Evolutionary conservation across 2,329 filamentous ascomycete genomes (phyloP), one percentile per base, ranked within the genome.

Genomic region (Oidium heveae): DNA sequence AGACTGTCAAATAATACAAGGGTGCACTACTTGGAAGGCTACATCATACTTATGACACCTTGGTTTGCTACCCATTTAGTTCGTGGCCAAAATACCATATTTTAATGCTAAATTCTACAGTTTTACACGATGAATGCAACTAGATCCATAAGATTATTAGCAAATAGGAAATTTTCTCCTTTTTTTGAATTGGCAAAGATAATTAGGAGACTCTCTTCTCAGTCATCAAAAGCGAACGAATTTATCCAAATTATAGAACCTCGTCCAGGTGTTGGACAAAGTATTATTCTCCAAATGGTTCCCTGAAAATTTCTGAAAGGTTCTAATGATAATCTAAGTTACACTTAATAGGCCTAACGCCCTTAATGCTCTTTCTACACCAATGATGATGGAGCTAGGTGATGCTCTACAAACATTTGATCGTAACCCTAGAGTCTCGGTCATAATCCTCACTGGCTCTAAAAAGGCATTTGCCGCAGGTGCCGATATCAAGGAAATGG

Each of bases 401-500:
- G 70, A 80, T 60, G 85, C 85, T 36, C 76, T 94, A 55, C 70
- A 69, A 58, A 73, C 76, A 56, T 79, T 88, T 69, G 83, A 89
- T 64, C 68, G 73, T 51, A 79, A 84, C 58, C 74, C 80, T 55
- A 72, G 75, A 34, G 82, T 87, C 59, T 77, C 78, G 10, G 82
- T 82, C 61, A 86, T 94, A 62, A 69, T 98, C 56, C 73, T 98
- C 56, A 95, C 91, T 0, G 91, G 91, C 55, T 93, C 83, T 49
- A 74, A 86, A 60, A 86, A 82, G 68, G 88, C 89, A 44, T 98
- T 95, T 65, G 89, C 89, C 33, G 89, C 91, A 47, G 91, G 91
- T 53, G 91, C 91, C 57, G 91, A 98, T 69, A 98, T 98, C 72
- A 96, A 96, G 70, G 91, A 98, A 70, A 98, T 98, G 91, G 84